A percentile compares a stretch with the other conserved stretches of the same genome.
These are phyloP conservation scores for Sporothrix globosa DNA, from an alignment of 2,329 filamentous ascomycete species.

Conservation along the genomic window DNA sequence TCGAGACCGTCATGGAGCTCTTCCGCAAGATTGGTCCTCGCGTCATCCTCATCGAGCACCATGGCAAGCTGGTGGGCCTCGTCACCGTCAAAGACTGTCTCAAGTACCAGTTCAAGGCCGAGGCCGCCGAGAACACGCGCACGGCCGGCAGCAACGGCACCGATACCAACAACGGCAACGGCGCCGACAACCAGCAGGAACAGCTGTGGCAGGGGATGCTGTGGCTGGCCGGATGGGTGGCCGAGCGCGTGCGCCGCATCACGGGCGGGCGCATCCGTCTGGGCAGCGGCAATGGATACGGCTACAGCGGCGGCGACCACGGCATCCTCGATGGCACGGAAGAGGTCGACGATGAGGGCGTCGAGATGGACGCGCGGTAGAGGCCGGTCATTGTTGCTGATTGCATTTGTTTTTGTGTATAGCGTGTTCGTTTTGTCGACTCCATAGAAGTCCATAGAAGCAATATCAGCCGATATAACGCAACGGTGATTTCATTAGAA, in stretches of 20 bases:
- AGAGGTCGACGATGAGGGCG: slow-evolving; percentile 51
- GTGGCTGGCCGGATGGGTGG: slow-evolving; percentile 60
- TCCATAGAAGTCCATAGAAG: background rate
- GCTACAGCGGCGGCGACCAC: slow-evolving; percentile 39
- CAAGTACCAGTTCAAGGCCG: slow-evolving; percentile 95
- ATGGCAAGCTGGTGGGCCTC: slow-evolving; percentile 78
- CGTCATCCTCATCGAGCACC: slow-evolving; percentile 89
- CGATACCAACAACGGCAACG: slow-evolving; percentile 56
- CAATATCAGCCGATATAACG: too few relatives aligned
- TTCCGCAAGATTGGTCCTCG: slow-evolving; percentile 95
- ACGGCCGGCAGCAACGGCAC: slow-evolving; percentile 55
- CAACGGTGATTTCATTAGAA: too few relatives aligned
- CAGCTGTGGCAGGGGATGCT: slow-evolving; percentile 66
- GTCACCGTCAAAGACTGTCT: slow-evolving; percentile 97
- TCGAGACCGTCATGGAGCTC: slow-evolving; percentile 97
- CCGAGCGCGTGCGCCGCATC: slow-evolving; percentile 53
- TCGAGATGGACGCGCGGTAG: slow-evolving; percentile 47
- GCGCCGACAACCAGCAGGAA: slow-evolving; percentile 61
- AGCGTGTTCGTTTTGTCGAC: background rate
- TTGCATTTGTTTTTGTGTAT: background rate
- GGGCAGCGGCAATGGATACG: slow-evolving; percentile 43
- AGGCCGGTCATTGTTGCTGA: background rate
- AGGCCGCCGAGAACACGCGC: slow-evolving; percentile 72
- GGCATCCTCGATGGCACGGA: slow-evolving; percentile 57
- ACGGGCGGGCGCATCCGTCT: slow-evolving; percentile 63